Conservation (phyloP, 768 basidiomycete species). For the Daedaleopsis sinensis region DNA sequence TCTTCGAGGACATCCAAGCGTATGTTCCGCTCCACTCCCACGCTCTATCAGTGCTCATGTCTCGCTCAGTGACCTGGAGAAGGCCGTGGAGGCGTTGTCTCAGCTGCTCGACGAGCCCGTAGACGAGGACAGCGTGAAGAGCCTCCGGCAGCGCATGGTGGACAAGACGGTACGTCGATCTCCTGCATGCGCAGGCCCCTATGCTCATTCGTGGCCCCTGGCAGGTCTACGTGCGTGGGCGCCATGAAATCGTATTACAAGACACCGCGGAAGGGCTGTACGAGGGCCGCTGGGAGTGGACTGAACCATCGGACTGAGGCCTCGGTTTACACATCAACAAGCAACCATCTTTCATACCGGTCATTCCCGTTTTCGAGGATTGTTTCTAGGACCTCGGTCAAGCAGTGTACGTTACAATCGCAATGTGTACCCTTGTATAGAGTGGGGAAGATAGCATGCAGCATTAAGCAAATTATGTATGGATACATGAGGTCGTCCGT, state of each 20-base stretch:
- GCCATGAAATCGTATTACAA: constrained; percentile 91
- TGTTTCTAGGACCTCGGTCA: too few species aligned
- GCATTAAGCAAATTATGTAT: too few species aligned
- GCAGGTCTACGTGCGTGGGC: constrained; percentile 82
- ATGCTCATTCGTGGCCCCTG: not conserved
- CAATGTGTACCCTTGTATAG: too few species aligned
- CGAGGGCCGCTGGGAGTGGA: constrained; percentile 87
- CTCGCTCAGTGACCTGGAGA: constrained; percentile 77
- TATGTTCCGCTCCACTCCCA: not conserved
- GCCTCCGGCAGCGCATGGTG: constrained; percentile 86
- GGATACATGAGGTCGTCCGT: too few species aligned
- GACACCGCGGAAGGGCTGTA: constrained; percentile 89
- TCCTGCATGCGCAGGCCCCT: not conserved
- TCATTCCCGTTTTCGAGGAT: too few species aligned
- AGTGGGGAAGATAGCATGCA: too few species aligned
- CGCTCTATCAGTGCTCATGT: not conserved
- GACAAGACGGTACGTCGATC: constrained; percentile 72
- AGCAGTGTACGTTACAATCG: too few species aligned
- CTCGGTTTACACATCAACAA: not conserved
- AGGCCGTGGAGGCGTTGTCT: constrained; percentile 92
- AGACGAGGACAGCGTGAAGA: constrained; percentile 78
- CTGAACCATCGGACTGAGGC: constrained; percentile 51
- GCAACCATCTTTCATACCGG: not conserved
- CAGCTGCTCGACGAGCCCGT: constrained; percentile 89
- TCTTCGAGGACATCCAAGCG: constrained; percentile 98